phyloP scores from a whole-genome alignment of 768 basidiomycete species.

The Cubamyces lactineus region DNA sequence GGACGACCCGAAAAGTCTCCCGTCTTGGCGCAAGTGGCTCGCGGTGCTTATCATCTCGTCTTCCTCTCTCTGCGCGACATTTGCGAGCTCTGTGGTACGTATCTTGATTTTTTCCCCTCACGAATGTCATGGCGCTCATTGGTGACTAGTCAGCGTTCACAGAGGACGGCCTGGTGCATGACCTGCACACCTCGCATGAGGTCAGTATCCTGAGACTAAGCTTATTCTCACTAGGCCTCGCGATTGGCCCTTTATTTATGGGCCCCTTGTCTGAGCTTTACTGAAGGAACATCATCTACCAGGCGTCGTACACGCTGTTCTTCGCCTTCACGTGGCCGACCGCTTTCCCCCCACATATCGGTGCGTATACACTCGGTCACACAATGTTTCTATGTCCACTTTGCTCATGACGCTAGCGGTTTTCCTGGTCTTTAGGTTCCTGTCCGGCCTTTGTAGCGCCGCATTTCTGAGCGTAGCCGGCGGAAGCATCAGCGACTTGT shows the following conservation, averaged over 20 bases:
- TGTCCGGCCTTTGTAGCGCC: slow-evolving; percentile 56
- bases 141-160: slow-evolving; percentile 57
- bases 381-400: background rate
- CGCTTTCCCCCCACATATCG: slow-evolving; percentile 70
- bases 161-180: slow-evolving; percentile 55
- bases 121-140: no score
- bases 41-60: slow-evolving; percentile 29
- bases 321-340: slow-evolving; percentile 73
- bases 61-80: slow-evolving; percentile 41
- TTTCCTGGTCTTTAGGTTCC: slow-evolving; percentile 62
- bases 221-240: slow-evolving; percentile 45
- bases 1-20: slow-evolving; percentile 32
- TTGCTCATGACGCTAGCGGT: slow-evolving; percentile 44
- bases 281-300: slow-evolving; percentile 65
- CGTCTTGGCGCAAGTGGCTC: slow-evolving; percentile 30
- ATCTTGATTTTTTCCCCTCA: background rate
- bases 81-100: slow-evolving; percentile 60
- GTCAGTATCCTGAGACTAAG: slow-evolving; percentile 55
- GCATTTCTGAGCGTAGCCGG: slow-evolving; percentile 67
- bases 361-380: slow-evolving; percentile 39
- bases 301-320: slow-evolving; percentile 59
- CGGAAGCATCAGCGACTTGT: slow-evolving; percentile 62
- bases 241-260: slow-evolving; percentile 36
- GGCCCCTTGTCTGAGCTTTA: slow-evolving; percentile 53
- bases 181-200: slow-evolving; percentile 56